Percentiles rank a stretch among this genome's conserved stretches.
phyloP scores from a whole-genome alignment of 306 rosid genomes.

The Erythrophleum fordii region DNA sequence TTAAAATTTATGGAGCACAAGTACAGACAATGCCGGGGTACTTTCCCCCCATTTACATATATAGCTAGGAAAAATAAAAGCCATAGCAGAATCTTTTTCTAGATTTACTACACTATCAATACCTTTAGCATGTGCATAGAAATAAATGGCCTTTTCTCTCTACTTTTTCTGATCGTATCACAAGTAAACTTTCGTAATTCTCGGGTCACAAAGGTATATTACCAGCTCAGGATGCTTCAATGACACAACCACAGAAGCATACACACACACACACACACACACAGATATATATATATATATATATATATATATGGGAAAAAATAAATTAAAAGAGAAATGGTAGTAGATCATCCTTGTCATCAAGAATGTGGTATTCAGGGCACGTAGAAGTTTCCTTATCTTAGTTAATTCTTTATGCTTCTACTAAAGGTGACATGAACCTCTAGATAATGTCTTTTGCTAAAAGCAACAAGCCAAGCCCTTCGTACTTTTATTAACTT shows the following conservation, averaged over 20 bases:
- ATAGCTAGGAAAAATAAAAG: background rate
- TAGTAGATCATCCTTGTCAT: background rate
- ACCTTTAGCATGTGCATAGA: slow-evolving; percentile 21
- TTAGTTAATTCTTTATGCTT: background rate
- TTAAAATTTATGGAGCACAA: background rate
- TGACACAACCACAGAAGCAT: slow-evolving; percentile 18
- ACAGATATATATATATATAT: slow-evolving; percentile 14
- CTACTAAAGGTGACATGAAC: slow-evolving; percentile 4
- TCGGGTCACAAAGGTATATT: slow-evolving; percentile 24
- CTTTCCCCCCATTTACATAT: background rate
- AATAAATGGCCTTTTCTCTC: slow-evolving; percentile 23
- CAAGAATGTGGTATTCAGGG: background rate
- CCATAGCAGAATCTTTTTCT: background rate
- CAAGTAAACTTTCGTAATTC: slow-evolving; percentile 30
- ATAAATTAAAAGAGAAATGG: background rate
- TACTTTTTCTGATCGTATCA: slow-evolving; percentile 28
- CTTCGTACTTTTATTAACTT: background rate
- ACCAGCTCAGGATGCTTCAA: background rate
- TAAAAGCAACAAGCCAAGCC: slow-evolving; percentile 42
- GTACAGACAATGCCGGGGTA: background rate
- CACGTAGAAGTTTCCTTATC: slow-evolving; percentile 11
- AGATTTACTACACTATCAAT: background rate
- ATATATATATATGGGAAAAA: background rate
- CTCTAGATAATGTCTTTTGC: slow-evolving; percentile 26
- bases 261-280: slow-evolving; percentile 9